Base-by-base conservation (phyloP, 192 early-diverging fungal species). In the Backusella circina region DNA sequence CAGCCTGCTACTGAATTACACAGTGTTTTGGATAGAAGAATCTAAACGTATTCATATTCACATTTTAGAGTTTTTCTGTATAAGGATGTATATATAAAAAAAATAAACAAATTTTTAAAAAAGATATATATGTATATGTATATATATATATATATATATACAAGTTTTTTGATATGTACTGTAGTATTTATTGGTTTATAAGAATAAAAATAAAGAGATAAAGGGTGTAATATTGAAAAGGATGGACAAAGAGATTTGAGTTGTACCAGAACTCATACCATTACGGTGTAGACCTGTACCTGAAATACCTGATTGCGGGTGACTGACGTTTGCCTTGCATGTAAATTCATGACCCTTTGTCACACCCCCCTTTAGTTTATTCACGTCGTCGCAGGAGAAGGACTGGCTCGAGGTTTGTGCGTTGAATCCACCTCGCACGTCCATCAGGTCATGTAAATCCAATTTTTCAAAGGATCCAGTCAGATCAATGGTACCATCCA, bases 381-480 rank as follows among this genome's bases (percentile, higher is more conserved):
- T 77, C n/a, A 77, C 38, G 16, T 72, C 41, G 13, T 77, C 76
- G 39, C 76, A 77, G 12, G 69, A 72, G 26, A 72, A 77, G 4
- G 33, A 61, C 10, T 32, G 51, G 54, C 76, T 77, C 26, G 38
- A 51, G 2, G 76, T 77, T 51, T 77, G 76, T 32, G 71, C n/a
- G 57, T 54, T 64, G n/a, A 73, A 64, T 38, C 71, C 71, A 64
- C 71, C 71, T 37, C 54, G 51, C 21, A 73, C 77, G 38, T 83
- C 77, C 10, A 36, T 54, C 3, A 83, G 30, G 32, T 74, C 47
- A 67, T 83, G 88, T 71, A 90, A 82, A 74, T 74, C 77, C 16
- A 91, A 74, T 72, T 88, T 87, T 68, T 85, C 84, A 72, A 91
- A 90, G n/a, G 78, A 77, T 30, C 91, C 91, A 21, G 82, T 82